These are phyloP conservation scores for Coleophoma cylindrospora DNA, from an alignment of 2,329 filamentous ascomycete species.

Conservation along the genomic window DNA sequence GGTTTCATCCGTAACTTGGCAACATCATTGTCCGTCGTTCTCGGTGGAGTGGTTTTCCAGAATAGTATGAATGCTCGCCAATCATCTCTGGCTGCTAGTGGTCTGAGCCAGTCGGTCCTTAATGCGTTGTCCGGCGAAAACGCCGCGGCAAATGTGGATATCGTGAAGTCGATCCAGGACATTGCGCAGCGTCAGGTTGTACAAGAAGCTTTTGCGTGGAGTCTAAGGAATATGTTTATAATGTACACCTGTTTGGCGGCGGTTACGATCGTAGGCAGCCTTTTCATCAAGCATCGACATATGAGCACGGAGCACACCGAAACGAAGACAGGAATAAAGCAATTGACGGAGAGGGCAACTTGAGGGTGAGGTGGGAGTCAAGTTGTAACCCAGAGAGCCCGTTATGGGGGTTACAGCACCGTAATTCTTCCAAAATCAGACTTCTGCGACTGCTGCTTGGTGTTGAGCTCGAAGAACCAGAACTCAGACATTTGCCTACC, in stretches of 20 bases:
- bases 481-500: too few species aligned
- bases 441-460: too few species aligned
- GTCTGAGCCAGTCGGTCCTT: constrained; percentile 20
- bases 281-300: constrained; percentile 35
- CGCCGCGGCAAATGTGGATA: constrained; percentile 23
- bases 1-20: constrained; percentile 56
- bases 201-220: constrained; percentile 12
- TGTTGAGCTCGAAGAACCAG: too few species aligned
- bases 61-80: constrained; percentile 24
- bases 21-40: constrained; percentile 55
- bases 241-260: constrained; percentile 14
- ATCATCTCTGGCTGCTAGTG: constrained; percentile 2
- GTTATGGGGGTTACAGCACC: too few species aligned
- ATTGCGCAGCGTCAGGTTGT: constrained; percentile 7
- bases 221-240: constrained; percentile 20
- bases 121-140: constrained; percentile 23
- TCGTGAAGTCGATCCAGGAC: constrained; percentile 31
- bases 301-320: constrained; percentile 44
- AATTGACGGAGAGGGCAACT: neutral
- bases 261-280: constrained; percentile 30
- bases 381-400: too few species aligned
- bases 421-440: too few species aligned
- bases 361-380: too few species aligned
- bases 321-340: constrained; percentile 41
- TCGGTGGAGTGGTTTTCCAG: neutral